Conservation (phyloP, 148 eudicot species). For the Arctostaphylos glauca region DNA sequence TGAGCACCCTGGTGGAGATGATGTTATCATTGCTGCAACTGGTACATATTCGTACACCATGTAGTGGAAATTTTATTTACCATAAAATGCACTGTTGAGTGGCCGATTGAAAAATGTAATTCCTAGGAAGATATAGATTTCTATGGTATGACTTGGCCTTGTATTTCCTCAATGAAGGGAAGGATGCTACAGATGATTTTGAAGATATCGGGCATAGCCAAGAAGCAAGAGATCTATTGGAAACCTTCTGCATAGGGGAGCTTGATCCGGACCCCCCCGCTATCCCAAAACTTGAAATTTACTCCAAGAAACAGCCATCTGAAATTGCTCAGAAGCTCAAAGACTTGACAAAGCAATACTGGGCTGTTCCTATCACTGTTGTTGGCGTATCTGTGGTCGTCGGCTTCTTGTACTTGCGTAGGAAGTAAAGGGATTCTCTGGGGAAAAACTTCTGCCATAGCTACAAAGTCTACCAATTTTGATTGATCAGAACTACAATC, state of each 20-base stretch:
- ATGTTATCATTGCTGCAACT: constrained; percentile 59
- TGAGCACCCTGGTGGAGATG: constrained; percentile 97
- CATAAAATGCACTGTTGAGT: not conserved
- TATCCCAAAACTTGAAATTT: constrained; percentile 46
- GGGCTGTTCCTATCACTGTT: constrained; percentile 56
- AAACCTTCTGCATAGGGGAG: constrained; percentile 74
- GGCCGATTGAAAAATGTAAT: not conserved
- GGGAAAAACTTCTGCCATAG: not conserved
- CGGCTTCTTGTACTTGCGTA: constrained; percentile 59
- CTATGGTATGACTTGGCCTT: not conserved
- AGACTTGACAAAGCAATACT: constrained; percentile 56
- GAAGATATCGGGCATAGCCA: constrained; percentile 96
- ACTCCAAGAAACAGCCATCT: constrained; percentile 27
- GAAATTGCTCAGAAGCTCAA: constrained; percentile 37
- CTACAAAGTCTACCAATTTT: not conserved
- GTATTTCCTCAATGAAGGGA: constrained; percentile 39
- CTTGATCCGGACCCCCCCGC: constrained; percentile 53
- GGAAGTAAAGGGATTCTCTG: constrained; percentile 35
- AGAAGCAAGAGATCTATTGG: constrained; percentile 70
- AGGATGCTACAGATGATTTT: constrained; percentile 91
- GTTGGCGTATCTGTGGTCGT: constrained; percentile 56
- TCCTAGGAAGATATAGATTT: not conserved
- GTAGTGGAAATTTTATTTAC: not conserved
- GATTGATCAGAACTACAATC: not conserved
- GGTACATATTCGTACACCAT: constrained; percentile 38